Base-by-base conservation (phyloP, 306 rosid species). In the Sicyos edulis region DNA sequence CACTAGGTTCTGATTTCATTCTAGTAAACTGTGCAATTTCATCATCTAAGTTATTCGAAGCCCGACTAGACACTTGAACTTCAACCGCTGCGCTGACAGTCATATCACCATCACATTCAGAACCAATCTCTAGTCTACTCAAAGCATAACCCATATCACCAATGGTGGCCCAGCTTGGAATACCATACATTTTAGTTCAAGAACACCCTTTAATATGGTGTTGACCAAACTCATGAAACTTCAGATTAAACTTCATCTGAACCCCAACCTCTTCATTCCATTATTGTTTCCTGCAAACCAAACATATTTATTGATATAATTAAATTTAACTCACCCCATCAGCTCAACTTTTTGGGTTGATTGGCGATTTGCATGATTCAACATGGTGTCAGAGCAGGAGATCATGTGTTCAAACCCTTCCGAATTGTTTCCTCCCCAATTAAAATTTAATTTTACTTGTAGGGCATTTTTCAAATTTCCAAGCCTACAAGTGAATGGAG, bases 101-200 rank as follows among this genome's bases (percentile, higher is more conserved):
- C 68, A 68, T 76, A 63, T 72, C 84, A 49, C 57, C 81, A 45
- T 90, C 88, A 66, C 70, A 70, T 37, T 80, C 82, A 12, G 92
- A 81, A 54, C 85, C 93, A 70, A 83, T 71, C 13, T 86, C 88
- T 70, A 87, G 68, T 72, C 92, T 84, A 82, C 96, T 93, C 86
- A 90, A 82, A 74, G 96, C 86, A 78, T 84, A 87, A 50, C 96
- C 98, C 96, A 90, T 93, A 75, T 87, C 78, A 69, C 29, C 29
- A 74, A 77, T 40, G 62, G 80, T 71, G 49, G 74, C 70, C 45
- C 74, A 82, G 15, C 73, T 47, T 20, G 84, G 61, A 66, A 74
- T 63, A 73, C 82, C 83, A 80, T 81, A 64, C 82, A 90, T 83
- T 74, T 81, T 64, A 73, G 72, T 71, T 82, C 76, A 81, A 82